Evolutionary conservation across 2,329 filamentous ascomycete genomes (phyloP), one percentile per base, ranked within the genome.

Genomic region (Botryotinia calthae): DNA sequence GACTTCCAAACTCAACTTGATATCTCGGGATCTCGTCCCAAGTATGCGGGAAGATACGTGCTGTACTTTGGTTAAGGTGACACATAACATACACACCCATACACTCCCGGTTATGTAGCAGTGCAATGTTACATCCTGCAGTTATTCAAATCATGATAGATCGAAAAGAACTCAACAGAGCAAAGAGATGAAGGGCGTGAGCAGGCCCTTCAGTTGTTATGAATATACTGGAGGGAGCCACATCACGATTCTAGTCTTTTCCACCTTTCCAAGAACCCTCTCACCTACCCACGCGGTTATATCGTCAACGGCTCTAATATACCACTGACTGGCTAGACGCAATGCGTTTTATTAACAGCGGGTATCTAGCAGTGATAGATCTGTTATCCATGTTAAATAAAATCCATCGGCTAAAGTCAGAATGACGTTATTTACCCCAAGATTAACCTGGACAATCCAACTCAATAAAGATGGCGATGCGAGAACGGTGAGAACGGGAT

Each of bases 271-370:
- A 2, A 42, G 0, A 25, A 25, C 14, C 25, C 25, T 37, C 1
- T 0, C 22, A n/a, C n/a, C 1, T 28, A 2, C 22, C 12, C 9
- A 18, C 1, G 16, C 9, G 14, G 7, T 7, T 42, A 1, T 2
- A 62, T 42, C 34, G 25, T 62, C 22, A 12, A 4, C 1, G 18
- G 4, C 12, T 42, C 12, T 18, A 4, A n/a, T 8, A 16, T 5
- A 9, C 34, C 12, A 20, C n/a, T 16, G 6, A 12, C 6, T 62
- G 2, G 34, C 25, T 37, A 25, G 6, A 37, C 14, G 14, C 14
- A 40, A 18, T n/a, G 25, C 3, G 4, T 2, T 42, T 14, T 18
- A 1, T 10, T 18, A 4, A n/a, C 6, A n/a, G 22, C 1, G 1
- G 22, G 34, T 40, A 62, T n/a, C 2, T n/a, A 7, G 34, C n/a